Conservation (phyloP, 768 basidiomycete species). For the Leucocoprinus birnbaumii region DNA sequence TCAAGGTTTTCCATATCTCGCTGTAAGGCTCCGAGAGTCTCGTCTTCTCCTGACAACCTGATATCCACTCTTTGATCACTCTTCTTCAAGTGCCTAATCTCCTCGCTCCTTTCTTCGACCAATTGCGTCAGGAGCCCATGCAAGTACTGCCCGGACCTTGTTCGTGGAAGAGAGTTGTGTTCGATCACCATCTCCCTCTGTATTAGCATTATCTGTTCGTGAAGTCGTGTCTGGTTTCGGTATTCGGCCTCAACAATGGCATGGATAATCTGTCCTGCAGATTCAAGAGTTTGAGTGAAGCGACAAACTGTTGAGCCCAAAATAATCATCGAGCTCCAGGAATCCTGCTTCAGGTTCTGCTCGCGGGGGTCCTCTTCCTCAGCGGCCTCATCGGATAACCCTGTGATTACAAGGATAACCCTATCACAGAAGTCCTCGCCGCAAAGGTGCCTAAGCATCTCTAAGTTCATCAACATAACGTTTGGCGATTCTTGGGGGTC, state of each 20-base stretch:
- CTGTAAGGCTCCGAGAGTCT: no score
- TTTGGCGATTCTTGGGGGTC: constrained; percentile 3
- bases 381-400: constrained; percentile 1
- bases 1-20: no score
- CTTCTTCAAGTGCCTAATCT: no score
- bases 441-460: constrained; percentile 17
- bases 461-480: background rate
- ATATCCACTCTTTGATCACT: no score
- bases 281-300: background rate
- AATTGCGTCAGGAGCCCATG: background rate
- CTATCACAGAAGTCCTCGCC: background rate
- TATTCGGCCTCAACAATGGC: background rate
- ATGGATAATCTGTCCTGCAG: background rate
- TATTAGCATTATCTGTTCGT: background rate
- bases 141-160: background rate
- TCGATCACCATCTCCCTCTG: background rate
- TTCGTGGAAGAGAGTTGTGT: background rate
- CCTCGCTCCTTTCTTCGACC: background rate
- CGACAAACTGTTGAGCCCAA: background rate
- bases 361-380: background rate
- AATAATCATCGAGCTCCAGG: background rate
- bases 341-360: background rate
- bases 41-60: no score
- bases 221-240: no score
- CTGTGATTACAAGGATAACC: constrained; percentile 7